Evolutionary conservation across 139 green algal genomes (phyloP).

Genomic region (Yamagishiella unicocca): DNA sequence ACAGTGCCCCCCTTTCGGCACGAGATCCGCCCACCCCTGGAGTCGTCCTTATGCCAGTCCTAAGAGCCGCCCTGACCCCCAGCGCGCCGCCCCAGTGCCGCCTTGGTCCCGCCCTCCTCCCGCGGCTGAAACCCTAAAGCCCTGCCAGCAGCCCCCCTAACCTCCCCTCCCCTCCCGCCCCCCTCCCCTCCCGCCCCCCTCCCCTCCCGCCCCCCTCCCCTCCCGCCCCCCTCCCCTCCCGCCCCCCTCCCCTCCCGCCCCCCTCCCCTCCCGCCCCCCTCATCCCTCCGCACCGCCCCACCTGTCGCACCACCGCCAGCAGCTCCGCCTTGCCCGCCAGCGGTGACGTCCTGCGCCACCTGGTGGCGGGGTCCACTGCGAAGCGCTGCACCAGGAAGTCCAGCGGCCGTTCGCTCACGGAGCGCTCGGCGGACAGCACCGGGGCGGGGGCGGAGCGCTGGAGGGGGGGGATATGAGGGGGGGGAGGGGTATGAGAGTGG

Average conservation of each 20-base stretch:
- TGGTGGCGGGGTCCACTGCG: constrained; percentile 64
- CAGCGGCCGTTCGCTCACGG: constrained; percentile 64
- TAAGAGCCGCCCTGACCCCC: no score
- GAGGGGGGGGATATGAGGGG: background rate
- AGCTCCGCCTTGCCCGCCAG: constrained; percentile 82
- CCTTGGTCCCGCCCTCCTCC: no score
- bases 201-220: background rate
- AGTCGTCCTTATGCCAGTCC: no score
- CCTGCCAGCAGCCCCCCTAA: no score
- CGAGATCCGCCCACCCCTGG: no score
- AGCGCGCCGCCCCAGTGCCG: no score
- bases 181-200: no score
- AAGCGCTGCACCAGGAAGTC: constrained; percentile 76
- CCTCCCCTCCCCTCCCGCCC: no score
- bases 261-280: no score
- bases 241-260: no score
- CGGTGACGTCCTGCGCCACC: constrained; percentile 71
- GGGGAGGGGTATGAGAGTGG: background rate
- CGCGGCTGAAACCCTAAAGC: no score
- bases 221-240: background rate
- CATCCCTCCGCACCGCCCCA: background rate
- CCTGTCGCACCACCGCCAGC: constrained; percentile 80
- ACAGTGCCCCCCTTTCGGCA: no score
- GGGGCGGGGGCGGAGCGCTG: constrained; percentile 42
- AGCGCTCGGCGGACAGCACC: constrained; percentile 61